phyloP scores from a whole-genome alignment of 495 filamentous ascomycete species.

The Tuber borchii region DNA sequence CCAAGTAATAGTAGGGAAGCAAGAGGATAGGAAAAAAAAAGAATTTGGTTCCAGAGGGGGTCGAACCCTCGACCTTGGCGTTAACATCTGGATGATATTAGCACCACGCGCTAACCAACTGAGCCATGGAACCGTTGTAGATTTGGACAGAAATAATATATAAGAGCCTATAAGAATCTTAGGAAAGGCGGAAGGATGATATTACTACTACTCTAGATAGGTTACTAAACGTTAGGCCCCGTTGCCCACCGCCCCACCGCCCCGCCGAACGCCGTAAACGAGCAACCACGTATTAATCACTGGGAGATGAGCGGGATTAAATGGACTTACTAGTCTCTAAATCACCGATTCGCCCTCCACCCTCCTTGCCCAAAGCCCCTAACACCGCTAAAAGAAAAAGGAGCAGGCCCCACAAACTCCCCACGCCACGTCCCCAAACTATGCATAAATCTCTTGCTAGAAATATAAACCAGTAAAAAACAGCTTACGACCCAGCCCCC shows the following conservation, averaged over 20 bases:
- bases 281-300: not conserved
- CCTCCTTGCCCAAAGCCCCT: not conserved
- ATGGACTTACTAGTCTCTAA: not conserved
- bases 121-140: constrained; percentile 30
- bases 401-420: not conserved
- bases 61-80: constrained; percentile 36
- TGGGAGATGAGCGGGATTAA: not conserved
- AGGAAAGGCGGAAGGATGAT: not conserved
- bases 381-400: not conserved
- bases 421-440: not conserved
- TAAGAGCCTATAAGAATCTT: not conserved
- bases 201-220: not conserved
- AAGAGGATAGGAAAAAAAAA: not conserved
- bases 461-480: not conserved
- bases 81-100: constrained; percentile 31
- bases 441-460: not conserved
- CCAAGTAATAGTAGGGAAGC: not conserved
- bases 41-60: constrained; percentile 31
- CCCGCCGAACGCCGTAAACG: not conserved
- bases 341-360: not conserved
- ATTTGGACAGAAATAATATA: not conserved
- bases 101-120: constrained; percentile 38
- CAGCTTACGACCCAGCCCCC: not conserved
- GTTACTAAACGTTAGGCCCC: not conserved
- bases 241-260: not conserved